phyloP scores from a whole-genome alignment of 371 early-diverging fungal genomes.

The Gilbertella persicaria region DNA sequence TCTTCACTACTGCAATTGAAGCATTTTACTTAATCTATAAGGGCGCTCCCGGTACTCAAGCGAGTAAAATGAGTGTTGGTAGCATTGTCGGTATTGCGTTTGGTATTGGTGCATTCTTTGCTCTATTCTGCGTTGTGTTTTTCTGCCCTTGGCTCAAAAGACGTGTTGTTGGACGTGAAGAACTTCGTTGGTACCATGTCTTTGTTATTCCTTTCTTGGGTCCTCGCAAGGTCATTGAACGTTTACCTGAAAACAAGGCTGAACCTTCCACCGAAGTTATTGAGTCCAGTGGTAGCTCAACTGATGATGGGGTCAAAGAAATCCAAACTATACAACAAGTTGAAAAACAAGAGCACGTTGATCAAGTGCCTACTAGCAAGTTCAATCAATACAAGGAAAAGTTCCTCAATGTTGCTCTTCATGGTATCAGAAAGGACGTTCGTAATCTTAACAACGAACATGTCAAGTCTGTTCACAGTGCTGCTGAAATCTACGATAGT shows the following conservation, averaged over 20 bases:
- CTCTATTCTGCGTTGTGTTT: constrained; percentile 63
- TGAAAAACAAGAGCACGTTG: constrained; percentile 4
- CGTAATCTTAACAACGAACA: constrained; percentile 50
- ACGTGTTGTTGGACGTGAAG: constrained; percentile 62
- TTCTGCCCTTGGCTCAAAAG: constrained; percentile 68
- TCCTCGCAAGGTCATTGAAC: constrained; percentile 34
- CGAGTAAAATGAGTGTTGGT: constrained; percentile 39
- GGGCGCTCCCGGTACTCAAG: constrained; percentile 56
- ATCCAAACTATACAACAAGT: constrained; percentile 1
- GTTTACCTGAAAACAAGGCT: constrained; percentile 34
- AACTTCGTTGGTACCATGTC: constrained; percentile 73
- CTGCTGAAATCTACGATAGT: constrained; percentile 71
- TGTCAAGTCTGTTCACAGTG: constrained; percentile 58
- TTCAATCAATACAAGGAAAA: constrained; percentile 17
- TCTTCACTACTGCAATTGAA: constrained; percentile 69
- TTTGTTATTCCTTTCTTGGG: constrained; percentile 57
- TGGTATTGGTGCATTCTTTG: constrained; percentile 57
- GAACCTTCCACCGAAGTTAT: constrained; percentile 5
- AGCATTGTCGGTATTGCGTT: constrained; percentile 60
- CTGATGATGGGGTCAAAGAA: background rate
- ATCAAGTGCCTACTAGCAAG: background rate
- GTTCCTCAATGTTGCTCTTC: constrained; percentile 13
- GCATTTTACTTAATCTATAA: constrained; percentile 79
- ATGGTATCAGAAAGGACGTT: constrained; percentile 65
- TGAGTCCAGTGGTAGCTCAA: background rate